Evolutionary conservation across 495 filamentous ascomycete species (phyloP).

Genomic region (Penicillium lagena): DNA sequence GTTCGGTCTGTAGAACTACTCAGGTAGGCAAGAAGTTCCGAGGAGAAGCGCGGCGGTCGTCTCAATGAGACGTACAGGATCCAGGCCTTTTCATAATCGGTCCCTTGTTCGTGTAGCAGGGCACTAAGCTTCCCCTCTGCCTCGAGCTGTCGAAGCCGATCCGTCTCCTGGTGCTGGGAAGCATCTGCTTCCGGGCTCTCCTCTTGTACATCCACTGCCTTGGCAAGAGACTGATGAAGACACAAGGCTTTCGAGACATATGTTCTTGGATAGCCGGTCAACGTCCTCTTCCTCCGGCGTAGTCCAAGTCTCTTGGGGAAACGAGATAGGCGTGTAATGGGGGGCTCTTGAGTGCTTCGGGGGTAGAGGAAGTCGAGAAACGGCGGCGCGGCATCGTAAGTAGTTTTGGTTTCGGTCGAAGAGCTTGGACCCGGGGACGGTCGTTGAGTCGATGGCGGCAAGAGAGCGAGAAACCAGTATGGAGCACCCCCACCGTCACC

Average conservation of each 20-base stretch:
- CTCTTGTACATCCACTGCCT: background rate
- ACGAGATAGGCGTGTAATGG: slow-evolving; percentile 15
- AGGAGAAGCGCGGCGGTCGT: slow-evolving; percentile 15
- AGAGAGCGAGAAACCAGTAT: slow-evolving; percentile 34
- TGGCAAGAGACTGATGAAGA: background rate
- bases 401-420: slow-evolving; percentile 2
- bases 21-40: slow-evolving; percentile 32
- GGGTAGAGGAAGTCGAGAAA: slow-evolving; percentile 41
- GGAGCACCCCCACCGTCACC: slow-evolving; percentile 50
- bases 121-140: slow-evolving; percentile 11
- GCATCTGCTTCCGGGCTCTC: background rate
- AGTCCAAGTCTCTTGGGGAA: slow-evolving; percentile 17
- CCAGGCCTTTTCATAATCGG: slow-evolving; percentile 30
- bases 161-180: too few species aligned
- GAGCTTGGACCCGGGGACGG: slow-evolving; percentile 9
- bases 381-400: slow-evolving; percentile 16
- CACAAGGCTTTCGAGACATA: slow-evolving; percentile 23
- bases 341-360: slow-evolving; percentile 15
- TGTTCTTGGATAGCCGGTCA: slow-evolving; percentile 16
- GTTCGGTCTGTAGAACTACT: slow-evolving; percentile 21
- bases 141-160: background rate
- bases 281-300: slow-evolving; percentile 22
- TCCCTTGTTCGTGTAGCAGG: slow-evolving; percentile 10
- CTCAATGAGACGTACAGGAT: slow-evolving; percentile 25
- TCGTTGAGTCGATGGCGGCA: slow-evolving; percentile 15